These are phyloP conservation scores for Polysphondylium violaceum DNA, from an alignment of 78 protist species.

Conservation along the genomic window DNA sequence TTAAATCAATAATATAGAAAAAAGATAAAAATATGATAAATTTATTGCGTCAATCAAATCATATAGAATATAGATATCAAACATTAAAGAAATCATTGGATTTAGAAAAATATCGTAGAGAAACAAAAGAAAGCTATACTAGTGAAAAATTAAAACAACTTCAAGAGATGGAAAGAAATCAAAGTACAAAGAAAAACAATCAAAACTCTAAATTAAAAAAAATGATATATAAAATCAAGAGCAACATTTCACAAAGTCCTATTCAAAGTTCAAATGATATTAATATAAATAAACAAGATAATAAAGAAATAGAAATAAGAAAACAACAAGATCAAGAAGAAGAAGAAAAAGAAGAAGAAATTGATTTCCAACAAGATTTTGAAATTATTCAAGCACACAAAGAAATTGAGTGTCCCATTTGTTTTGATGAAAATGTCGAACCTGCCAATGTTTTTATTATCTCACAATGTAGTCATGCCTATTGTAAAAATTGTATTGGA, in stretches of 20 bases:
- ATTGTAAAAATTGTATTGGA: constrained; percentile 23
- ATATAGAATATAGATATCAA: constrained; percentile 8
- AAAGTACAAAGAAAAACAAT: constrained; percentile 9
- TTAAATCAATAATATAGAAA: too few relatives aligned
- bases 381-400: not conserved
- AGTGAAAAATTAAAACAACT: not conserved
- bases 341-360: constrained; percentile 2
- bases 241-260: too few relatives aligned
- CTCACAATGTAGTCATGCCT: constrained; percentile 35
- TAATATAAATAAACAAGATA: constrained; percentile 18
- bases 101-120: constrained; percentile 5
- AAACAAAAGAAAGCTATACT: not conserved
- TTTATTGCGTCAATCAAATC: not conserved
- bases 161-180: not conserved
- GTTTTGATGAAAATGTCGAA: constrained; percentile 16
- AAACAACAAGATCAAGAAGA: not conserved
- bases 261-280: not conserved
- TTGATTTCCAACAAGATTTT: constrained; percentile 23
- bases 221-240: constrained; percentile 7
- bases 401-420: constrained; percentile 4
- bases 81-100: constrained; percentile 15
- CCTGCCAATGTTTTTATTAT: not conserved
- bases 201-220: constrained; percentile 4
- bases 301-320: not conserved
- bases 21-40: too few relatives aligned